Percentiles rank a stretch among this genome's conserved stretches.
These are phyloP conservation scores for Syzygium aromaticum DNA, from an alignment of 345 rosid species.

Conservation along the genomic window DNA sequence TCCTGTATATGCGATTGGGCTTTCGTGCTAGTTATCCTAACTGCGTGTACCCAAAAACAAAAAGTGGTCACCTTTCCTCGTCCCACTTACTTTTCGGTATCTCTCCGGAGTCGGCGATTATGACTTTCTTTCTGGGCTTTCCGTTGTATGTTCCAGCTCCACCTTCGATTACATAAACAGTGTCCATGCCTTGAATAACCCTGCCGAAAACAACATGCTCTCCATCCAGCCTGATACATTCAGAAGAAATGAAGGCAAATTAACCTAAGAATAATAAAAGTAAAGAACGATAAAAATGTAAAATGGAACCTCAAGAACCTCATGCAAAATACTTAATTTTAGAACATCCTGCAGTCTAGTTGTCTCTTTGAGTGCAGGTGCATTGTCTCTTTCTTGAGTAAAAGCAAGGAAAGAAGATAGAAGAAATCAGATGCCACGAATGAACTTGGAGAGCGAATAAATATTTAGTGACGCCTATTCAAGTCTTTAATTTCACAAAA, in stretches of 20 bases:
- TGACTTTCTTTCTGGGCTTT: constrained; percentile 86
- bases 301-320: neutral
- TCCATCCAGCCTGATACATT: constrained; percentile 70
- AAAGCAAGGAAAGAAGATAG: neutral
- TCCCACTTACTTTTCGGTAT: constrained; percentile 86
- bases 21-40: neutral
- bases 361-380: neutral
- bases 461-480: neutral
- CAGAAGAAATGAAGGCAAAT: neutral
- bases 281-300: neutral
- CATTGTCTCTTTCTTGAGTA: neutral
- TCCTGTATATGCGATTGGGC: neutral
- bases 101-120: constrained; percentile 77
- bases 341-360: neutral
- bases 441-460: neutral
- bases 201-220: constrained; percentile 94
- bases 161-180: constrained; percentile 79
- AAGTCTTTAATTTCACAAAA: neutral
- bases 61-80: constrained; percentile 43
- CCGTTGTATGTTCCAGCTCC: constrained; percentile 97
- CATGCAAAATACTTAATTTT: neutral
- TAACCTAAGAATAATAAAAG: neutral
- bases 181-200: constrained; percentile 94
- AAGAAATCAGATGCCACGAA: neutral
- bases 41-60: neutral